Conservation (phyloP, 75 land plant species). For the Adiantum capillusveneris region DNA sequence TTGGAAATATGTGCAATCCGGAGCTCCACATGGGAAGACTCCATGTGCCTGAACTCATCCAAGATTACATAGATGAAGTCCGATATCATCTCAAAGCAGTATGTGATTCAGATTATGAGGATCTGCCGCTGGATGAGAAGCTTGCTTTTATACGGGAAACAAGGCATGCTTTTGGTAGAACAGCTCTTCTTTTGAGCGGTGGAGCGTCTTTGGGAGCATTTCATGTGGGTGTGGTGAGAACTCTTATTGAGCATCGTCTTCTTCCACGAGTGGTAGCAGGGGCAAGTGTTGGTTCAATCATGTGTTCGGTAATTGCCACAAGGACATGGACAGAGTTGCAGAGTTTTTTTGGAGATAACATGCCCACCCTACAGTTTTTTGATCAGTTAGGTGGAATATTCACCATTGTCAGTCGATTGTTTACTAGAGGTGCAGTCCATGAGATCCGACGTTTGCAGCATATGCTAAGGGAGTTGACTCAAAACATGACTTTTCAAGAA, state of each 20-base stretch:
- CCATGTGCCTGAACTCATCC: slow-evolving; percentile 78
- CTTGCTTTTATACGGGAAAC: slow-evolving; percentile 98
- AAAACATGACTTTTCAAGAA: slow-evolving; percentile 95
- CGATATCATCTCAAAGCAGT: slow-evolving; percentile 86
- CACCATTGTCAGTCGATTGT: slow-evolving; percentile 61
- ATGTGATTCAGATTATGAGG: slow-evolving; percentile 63
- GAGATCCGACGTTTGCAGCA: slow-evolving; percentile 80
- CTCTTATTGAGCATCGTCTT: slow-evolving; percentile 83
- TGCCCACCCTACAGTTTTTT: slow-evolving; percentile 80
- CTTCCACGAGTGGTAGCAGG: slow-evolving; percentile 92
- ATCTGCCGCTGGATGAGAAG: slow-evolving; percentile 74
- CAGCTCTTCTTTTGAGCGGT: slow-evolving; percentile 90
- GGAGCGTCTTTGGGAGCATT: slow-evolving; percentile 98
- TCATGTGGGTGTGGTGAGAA: slow-evolving; percentile 90
- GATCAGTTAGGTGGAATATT: slow-evolving; percentile 94
- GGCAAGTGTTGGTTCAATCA: slow-evolving; percentile 90
- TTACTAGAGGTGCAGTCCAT: slow-evolving; percentile 87
- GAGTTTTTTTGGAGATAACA: slow-evolving; percentile 85
- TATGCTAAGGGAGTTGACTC: slow-evolving; percentile 67
- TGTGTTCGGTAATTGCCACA: slow-evolving; percentile 83
- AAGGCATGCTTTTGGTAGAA: slow-evolving; percentile 92
- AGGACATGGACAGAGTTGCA: slow-evolving; percentile 95
- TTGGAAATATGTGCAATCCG: slow-evolving; percentile 98
- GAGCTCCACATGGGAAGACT: slow-evolving; percentile 89
- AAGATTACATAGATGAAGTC: slow-evolving; percentile 96